Percentiles rank a stretch among this genome's conserved stretches.
These are phyloP conservation scores for Cladophialophora carrionii DNA, from an alignment of 2,329 filamentous ascomycete species.

Conservation along the genomic window DNA sequence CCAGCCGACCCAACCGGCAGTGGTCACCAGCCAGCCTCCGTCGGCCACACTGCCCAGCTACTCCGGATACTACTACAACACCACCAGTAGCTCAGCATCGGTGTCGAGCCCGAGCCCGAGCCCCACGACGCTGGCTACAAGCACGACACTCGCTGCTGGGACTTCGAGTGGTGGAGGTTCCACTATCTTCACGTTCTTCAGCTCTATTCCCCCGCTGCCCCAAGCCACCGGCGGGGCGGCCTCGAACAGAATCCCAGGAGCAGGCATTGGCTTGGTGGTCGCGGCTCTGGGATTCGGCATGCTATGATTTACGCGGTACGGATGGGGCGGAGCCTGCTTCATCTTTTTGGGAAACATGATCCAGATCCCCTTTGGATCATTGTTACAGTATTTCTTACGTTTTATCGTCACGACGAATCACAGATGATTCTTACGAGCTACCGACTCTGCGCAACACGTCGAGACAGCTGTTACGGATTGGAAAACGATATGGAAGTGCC, in stretches of 20 bases:
- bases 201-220: constrained; percentile 38
- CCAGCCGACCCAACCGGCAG: constrained; percentile 44
- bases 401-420: not conserved
- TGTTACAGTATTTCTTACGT: not conserved
- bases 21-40: constrained; percentile 42
- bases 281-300: constrained; percentile 39
- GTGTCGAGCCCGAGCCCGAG: constrained; percentile 38
- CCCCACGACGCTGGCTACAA: constrained; percentile 38
- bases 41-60: constrained; percentile 43
- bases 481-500: not conserved
- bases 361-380: not conserved
- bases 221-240: constrained; percentile 46
- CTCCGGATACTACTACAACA: constrained; percentile 36
- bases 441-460: not conserved
- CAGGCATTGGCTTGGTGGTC: constrained; percentile 49
- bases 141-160: constrained; percentile 36
- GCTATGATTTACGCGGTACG: constrained; percentile 22
- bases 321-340: not conserved
- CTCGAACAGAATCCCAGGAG: constrained; percentile 46
- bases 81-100: constrained; percentile 43
- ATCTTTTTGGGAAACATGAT: not conserved
- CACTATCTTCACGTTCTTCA: constrained; percentile 21
- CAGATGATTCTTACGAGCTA: not conserved
- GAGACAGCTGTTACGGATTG: not conserved
- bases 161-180: not conserved